Conservation (phyloP, 139 green algal genomes). For the Parachlorella kessleri region DNA sequence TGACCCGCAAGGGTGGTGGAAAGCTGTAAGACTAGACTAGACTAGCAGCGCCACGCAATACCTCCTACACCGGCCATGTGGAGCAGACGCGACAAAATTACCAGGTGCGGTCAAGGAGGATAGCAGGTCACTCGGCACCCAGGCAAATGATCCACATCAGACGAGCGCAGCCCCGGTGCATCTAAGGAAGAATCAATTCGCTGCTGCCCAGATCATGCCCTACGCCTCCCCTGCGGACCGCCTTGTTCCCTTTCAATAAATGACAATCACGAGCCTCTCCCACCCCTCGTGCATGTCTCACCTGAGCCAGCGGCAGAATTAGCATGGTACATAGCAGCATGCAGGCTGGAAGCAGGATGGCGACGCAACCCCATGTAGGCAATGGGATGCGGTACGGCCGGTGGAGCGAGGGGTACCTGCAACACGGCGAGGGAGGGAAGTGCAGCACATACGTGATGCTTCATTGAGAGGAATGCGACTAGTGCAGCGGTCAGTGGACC, state of each 20-base stretch:
- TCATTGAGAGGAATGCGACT: too few relatives aligned
- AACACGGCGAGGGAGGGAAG: background rate
- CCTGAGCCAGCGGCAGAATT: conserved; percentile 53
- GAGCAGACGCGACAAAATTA: too few relatives aligned
- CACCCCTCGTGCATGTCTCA: background rate
- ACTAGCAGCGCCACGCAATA: too few relatives aligned
- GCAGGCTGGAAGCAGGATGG: conserved; percentile 83
- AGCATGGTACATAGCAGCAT: conserved; percentile 73
- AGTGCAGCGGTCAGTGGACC: background rate
- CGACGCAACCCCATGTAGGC: conserved; percentile 62
- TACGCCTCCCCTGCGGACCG: background rate
- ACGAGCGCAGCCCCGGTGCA: background rate
- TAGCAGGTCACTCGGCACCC: background rate
- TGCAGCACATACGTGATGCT: background rate
- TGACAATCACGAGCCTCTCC: too few relatives aligned
- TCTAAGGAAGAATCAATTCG: too few relatives aligned
- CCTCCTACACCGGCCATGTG: too few relatives aligned
- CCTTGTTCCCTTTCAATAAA: too few relatives aligned
- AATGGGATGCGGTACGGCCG: conserved; percentile 79
- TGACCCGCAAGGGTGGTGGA: too few relatives aligned
- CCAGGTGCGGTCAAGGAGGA: background rate
- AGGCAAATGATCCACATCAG: background rate
- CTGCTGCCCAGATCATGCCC: too few relatives aligned
- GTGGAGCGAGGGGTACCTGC: conserved; percentile 34
- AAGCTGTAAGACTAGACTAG: too few relatives aligned